A percentile compares a stretch with the other conserved stretches of the same genome.
phyloP scores from a whole-genome alignment of 805 yeast genomes.

The Schwanniomyces pseudopolymorphus region DNA sequence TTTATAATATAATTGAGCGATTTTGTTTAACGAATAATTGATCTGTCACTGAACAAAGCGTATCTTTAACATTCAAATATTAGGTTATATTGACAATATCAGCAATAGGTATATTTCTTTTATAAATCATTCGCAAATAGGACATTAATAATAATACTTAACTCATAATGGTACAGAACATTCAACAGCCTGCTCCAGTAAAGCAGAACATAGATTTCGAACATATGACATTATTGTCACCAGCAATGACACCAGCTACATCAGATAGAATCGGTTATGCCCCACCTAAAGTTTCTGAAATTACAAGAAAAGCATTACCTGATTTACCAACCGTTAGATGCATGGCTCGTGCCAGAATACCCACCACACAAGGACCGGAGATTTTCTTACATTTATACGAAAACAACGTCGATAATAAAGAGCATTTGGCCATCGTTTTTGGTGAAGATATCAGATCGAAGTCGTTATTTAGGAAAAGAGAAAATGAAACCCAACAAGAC shows the following conservation, averaged over 20 bases:
- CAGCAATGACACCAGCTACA: constrained; percentile 17
- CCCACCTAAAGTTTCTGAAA: constrained; percentile 19
- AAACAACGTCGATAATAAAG: constrained; percentile 85
- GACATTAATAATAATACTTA: not conserved
- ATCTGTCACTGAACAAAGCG: not conserved
- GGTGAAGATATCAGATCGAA: constrained; percentile 87
- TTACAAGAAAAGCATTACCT: constrained; percentile 29
- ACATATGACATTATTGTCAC: constrained; percentile 24
- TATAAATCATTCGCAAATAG: too few species aligned
- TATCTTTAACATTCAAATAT: not conserved
- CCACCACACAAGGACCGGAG: constrained; percentile 94
- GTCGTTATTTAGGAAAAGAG: constrained; percentile 60
- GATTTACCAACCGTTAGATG: constrained; percentile 77
- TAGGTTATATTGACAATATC: not conserved
- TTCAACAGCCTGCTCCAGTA: constrained; percentile 7
- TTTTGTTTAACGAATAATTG: not conserved
- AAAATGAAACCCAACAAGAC: constrained; percentile 81
- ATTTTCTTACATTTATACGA: constrained; percentile 87
- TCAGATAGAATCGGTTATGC: constrained; percentile 9
- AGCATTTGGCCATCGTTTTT: constrained; percentile 95
- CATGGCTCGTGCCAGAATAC: constrained; percentile 92
- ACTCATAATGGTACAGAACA: constrained; percentile 1
- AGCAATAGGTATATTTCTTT: too few species aligned
- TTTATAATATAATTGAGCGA: not conserved
- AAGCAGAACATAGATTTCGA: constrained; percentile 11